A percentile compares a stretch with the other conserved stretches of the same genome.
Evolutionary conservation across 2,329 filamentous ascomycete species (phyloP).

Genomic region (Curvularia lunata): DNA sequence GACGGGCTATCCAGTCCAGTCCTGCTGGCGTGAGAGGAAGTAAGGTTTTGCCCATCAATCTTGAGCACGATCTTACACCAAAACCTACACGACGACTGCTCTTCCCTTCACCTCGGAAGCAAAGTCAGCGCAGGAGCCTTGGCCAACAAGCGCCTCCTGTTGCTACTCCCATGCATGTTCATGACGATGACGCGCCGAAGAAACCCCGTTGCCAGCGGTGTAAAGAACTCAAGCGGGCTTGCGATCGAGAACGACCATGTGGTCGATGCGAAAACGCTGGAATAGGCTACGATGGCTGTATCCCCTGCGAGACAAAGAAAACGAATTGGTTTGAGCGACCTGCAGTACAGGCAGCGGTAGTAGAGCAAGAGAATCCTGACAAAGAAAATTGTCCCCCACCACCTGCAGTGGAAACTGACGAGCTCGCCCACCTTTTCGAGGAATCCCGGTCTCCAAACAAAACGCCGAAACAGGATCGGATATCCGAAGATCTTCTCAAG

Average conservation of each 20-base stretch:
- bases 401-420: constrained; percentile 52
- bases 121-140: constrained; percentile 66
- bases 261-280: constrained; percentile 30
- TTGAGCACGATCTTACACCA: constrained; percentile 60
- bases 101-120: constrained; percentile 77
- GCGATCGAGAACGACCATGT: constrained; percentile 38
- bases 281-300: constrained; percentile 30
- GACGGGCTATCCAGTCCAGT: constrained; percentile 66
- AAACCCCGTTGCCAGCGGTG: constrained; percentile 36
- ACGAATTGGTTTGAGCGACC: constrained; percentile 28
- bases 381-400: constrained; percentile 64
- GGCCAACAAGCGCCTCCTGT: constrained; percentile 53
- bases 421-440: constrained; percentile 71
- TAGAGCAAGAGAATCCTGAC: constrained; percentile 48
- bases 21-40: constrained; percentile 60
- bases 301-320: constrained; percentile 26
- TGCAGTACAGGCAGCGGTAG: constrained; percentile 16
- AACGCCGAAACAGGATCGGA: constrained; percentile 64
- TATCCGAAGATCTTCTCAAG: constrained; percentile 56
- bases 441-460: constrained; percentile 64
- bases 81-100: constrained; percentile 72
- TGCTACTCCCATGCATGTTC: constrained; percentile 9
- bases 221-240: constrained; percentile 31
- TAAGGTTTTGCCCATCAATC: constrained; percentile 57
- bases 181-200: constrained; percentile 23